Conservation (phyloP, 2,329 filamentous ascomycete species). For the Sordariomycetes sp. region DNA sequence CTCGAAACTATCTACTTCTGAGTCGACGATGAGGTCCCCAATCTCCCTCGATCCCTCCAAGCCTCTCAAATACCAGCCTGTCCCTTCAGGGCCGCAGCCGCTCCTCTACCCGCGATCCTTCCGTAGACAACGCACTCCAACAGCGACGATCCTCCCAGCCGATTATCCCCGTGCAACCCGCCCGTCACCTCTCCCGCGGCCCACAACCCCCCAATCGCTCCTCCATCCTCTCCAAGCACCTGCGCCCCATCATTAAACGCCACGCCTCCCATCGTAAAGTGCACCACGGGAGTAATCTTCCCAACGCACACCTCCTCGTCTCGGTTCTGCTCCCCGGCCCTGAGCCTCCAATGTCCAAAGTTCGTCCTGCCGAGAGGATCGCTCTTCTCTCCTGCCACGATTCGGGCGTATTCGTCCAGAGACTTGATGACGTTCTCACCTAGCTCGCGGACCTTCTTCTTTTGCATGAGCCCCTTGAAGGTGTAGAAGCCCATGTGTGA, state of each 20-base stretch:
- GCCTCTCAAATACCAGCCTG: not conserved
- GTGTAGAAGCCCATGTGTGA: slow-evolving; percentile 50
- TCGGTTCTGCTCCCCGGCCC: slow-evolving; percentile 23
- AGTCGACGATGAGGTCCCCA: not conserved
- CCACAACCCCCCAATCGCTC: slow-evolving; percentile 41
- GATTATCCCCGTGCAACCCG: slow-evolving; percentile 49
- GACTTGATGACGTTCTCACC: slow-evolving; percentile 21
- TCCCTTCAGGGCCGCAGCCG: slow-evolving; percentile 15
- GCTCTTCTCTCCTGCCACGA: slow-evolving; percentile 20
- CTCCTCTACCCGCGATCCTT: slow-evolving; percentile 37
- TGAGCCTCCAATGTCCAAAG: slow-evolving; percentile 43
- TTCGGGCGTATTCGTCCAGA: slow-evolving; percentile 33
- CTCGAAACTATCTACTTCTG: not conserved
- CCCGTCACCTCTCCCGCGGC: slow-evolving; percentile 52
- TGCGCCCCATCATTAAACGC: slow-evolving; percentile 38
- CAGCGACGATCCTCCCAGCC: slow-evolving; percentile 46
- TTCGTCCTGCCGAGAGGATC: slow-evolving; percentile 32
- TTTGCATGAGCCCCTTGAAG: slow-evolving; percentile 46
- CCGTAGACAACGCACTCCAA: slow-evolving; percentile 54
- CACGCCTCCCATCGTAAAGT: slow-evolving; percentile 56
- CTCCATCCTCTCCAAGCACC: slow-evolving; percentile 27
- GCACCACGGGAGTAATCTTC: slow-evolving; percentile 46
- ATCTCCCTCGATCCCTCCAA: not conserved
- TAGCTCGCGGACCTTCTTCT: slow-evolving; percentile 38
- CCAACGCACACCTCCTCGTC: slow-evolving; percentile 45